Conservation (phyloP, 371 early-diverging fungal genomes). For the Encephalitozoon cuniculi region DNA sequence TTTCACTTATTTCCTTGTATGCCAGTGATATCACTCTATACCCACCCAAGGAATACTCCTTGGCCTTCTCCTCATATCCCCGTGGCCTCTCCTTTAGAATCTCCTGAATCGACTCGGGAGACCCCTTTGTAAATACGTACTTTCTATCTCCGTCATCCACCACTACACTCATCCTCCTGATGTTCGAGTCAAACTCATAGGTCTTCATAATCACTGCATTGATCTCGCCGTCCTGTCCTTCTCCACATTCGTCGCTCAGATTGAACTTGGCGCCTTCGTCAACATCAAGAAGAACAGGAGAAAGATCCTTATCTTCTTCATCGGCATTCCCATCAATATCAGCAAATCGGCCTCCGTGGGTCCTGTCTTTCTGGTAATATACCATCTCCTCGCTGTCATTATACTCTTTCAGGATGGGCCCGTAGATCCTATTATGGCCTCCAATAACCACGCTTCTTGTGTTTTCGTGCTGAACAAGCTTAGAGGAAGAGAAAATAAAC, state of each 20-base stretch:
- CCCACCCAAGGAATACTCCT: conserved; percentile 45
- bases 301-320: background rate
- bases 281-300: background rate
- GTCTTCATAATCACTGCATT: conserved; percentile 64
- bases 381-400: conserved; percentile 20
- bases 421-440: background rate
- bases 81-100: conserved; percentile 28
- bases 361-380: conserved; percentile 14
- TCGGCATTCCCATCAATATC: background rate
- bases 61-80: conserved; percentile 40
- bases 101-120: conserved; percentile 49
- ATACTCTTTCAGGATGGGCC: conserved; percentile 31
- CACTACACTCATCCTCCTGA: conserved; percentile 86
- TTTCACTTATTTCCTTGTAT: conserved; percentile 33
- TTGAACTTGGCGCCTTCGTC: conserved; percentile 56
- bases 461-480: background rate
- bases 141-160: conserved; percentile 61
- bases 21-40: conserved; percentile 59
- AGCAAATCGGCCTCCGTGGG: background rate
- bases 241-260: conserved; percentile 69
- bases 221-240: background rate
- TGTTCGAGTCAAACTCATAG: conserved; percentile 81
- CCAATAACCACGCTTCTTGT: conserved; percentile 51
- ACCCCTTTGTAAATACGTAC: conserved; percentile 58
- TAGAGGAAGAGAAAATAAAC: conserved; percentile 76